These are phyloP conservation scores for Candida freyschussii DNA, from an alignment of 1,139 yeast species.

Conservation along the genomic window DNA sequence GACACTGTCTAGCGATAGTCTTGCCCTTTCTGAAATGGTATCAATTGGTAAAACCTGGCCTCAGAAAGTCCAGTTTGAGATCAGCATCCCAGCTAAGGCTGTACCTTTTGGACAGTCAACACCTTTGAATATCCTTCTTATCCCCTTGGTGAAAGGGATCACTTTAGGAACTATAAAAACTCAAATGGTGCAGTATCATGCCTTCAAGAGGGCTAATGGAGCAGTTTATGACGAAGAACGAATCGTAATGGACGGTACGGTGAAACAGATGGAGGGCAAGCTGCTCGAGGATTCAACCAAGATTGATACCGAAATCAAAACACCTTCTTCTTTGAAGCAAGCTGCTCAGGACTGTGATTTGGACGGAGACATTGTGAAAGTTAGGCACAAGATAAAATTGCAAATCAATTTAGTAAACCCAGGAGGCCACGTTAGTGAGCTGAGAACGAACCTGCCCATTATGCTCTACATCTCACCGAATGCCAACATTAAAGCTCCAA, in stretches of 20 bases:
- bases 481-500: conserved; percentile 46
- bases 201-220: conserved; percentile 30
- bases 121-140: conserved; percentile 48
- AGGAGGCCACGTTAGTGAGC: conserved; percentile 63
- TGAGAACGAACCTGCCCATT: conserved; percentile 64
- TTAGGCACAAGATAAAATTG: conserved; percentile 57
- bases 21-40: conserved; percentile 47
- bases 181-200: conserved; percentile 48
- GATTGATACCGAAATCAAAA: conserved; percentile 40
- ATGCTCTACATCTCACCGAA: conserved; percentile 52
- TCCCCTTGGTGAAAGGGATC: conserved; percentile 58
- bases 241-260: conserved; percentile 36
- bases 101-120: conserved; percentile 55
- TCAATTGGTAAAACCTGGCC: conserved; percentile 62
- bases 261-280: conserved; percentile 34
- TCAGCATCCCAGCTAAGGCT: conserved; percentile 49
- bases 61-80: conserved; percentile 58
- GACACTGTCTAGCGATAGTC: conserved; percentile 46
- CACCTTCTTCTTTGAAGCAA: conserved; percentile 47
- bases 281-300: conserved; percentile 45
- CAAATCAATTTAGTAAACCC: conserved; percentile 51
- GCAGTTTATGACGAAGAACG: conserved; percentile 36
- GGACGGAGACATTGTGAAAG: conserved; percentile 44
- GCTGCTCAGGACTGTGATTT: conserved; percentile 57
- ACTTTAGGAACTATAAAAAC: conserved; percentile 42